Evolutionary conservation across 2,329 filamentous ascomycete genomes (phyloP).

Genomic region (Cercospora citrullina): DNA sequence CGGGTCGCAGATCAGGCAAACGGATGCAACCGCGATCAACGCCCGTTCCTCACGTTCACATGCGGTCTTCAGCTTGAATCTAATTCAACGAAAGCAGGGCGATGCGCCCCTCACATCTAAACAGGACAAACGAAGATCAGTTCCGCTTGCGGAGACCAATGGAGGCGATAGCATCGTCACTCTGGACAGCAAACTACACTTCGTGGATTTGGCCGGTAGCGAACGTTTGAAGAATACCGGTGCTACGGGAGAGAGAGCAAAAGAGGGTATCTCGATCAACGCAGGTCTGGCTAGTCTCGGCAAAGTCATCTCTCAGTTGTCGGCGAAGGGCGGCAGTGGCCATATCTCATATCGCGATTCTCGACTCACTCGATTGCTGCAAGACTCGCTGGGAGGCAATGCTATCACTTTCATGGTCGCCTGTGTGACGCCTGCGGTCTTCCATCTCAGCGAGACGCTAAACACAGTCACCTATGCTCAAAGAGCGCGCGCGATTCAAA

Average conservation of each 20-base stretch:
- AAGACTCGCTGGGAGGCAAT: slow-evolving; percentile 94
- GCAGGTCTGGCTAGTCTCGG: slow-evolving; percentile 90
- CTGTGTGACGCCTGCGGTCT: slow-evolving; percentile 94
- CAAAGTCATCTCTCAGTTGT: slow-evolving; percentile 97
- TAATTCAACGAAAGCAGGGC: slow-evolving; percentile 78
- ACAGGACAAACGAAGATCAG: slow-evolving; percentile 81
- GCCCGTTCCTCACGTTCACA: slow-evolving; percentile 97
- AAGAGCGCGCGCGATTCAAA: slow-evolving; percentile 92
- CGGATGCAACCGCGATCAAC: slow-evolving; percentile 95
- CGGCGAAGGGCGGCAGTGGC: slow-evolving; percentile 79
- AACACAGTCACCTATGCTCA: slow-evolving; percentile 97
- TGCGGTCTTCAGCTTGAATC: slow-evolving; percentile 92
- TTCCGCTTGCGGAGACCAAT: slow-evolving; percentile 78
- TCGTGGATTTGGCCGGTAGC: slow-evolving; percentile 95
- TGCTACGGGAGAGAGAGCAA: slow-evolving; percentile 89
- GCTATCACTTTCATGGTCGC: slow-evolving; percentile 99
- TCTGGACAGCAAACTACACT: slow-evolving; percentile 96
- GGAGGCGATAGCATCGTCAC: slow-evolving; percentile 69
- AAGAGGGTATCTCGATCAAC: slow-evolving; percentile 97
- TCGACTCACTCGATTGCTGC: slow-evolving; percentile 88
- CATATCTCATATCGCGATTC: slow-evolving; percentile 98
- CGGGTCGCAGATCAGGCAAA: slow-evolving; percentile 91
- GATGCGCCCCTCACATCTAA: slow-evolving; percentile 51
- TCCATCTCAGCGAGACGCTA: slow-evolving; percentile 93
- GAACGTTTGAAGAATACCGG: slow-evolving; percentile 96